phyloP scores from a whole-genome alignment of 805 yeast species.

The Komagataella populi region DNA sequence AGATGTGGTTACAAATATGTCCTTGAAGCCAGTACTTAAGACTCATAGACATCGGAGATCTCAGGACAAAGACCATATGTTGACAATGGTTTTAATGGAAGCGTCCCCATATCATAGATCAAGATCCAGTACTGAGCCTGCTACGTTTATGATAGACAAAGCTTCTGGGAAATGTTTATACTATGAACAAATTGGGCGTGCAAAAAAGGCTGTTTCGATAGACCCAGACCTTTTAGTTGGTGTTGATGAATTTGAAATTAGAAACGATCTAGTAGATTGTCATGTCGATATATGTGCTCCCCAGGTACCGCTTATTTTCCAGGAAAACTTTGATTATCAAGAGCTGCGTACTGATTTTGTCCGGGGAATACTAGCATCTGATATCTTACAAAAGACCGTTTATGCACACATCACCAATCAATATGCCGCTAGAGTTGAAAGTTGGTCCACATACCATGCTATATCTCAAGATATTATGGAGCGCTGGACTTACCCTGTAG shows the following conservation, averaged over 20 bases:
- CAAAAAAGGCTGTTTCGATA: slow-evolving; percentile 38
- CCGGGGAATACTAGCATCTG: slow-evolving; percentile 81
- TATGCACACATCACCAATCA: slow-evolving; percentile 77
- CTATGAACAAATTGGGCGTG: slow-evolving; percentile 58
- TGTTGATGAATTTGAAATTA: slow-evolving; percentile 61
- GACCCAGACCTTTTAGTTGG: slow-evolving; percentile 77
- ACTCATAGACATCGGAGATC: slow-evolving; percentile 62
- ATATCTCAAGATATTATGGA: slow-evolving; percentile 81
- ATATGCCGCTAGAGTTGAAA: slow-evolving; percentile 91
- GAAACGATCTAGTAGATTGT: slow-evolving; percentile 93
- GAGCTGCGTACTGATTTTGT: slow-evolving; percentile 76
- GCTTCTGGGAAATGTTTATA: slow-evolving; percentile 65
- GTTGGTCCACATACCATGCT: slow-evolving; percentile 88
- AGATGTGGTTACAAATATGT: slow-evolving; percentile 89
- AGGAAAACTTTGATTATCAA: slow-evolving; percentile 94
- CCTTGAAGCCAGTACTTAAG: slow-evolving; percentile 57
- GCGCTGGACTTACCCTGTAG: slow-evolving; percentile 87
- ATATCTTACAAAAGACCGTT: slow-evolving; percentile 78
- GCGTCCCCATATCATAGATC: slow-evolving; percentile 80
- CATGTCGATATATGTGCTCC: slow-evolving; percentile 93
- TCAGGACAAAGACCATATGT: slow-evolving; percentile 79
- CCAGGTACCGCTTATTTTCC: slow-evolving; percentile 88
- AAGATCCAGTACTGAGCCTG: slow-evolving; percentile 69
- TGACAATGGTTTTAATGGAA: slow-evolving; percentile 84
- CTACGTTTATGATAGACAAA: slow-evolving; percentile 71